These are phyloP conservation scores for Aspergillus bombycis DNA, from an alignment of 2,329 filamentous ascomycete species.

Conservation along the genomic window DNA sequence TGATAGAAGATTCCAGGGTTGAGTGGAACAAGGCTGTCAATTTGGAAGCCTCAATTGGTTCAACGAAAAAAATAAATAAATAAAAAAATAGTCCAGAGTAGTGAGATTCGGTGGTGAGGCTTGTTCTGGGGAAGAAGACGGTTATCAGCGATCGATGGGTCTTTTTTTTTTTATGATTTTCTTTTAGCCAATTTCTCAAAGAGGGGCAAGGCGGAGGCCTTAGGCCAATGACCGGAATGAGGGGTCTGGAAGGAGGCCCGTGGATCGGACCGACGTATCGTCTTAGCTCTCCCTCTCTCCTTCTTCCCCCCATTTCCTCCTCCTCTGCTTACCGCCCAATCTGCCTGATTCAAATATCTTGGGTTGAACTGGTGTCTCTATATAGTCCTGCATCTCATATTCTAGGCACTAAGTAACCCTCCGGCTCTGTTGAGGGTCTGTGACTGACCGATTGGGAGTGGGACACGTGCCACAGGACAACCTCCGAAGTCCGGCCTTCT, in stretches of 20 bases:
- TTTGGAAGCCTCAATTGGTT: not conserved
- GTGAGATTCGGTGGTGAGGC: not conserved
- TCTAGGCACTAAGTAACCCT: not conserved
- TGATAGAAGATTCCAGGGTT: not conserved
- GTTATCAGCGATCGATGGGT: not conserved
- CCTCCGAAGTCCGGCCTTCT: conserved; percentile 33
- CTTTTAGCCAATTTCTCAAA: conserved; percentile 3
- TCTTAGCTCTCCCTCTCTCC: not conserved
- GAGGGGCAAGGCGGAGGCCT: conserved; percentile 26
- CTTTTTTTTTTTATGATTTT: conserved; percentile 16
- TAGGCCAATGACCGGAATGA: not conserved
- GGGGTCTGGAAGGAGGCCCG: conserved; percentile 1
- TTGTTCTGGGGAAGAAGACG: not conserved
- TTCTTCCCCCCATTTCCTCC: not conserved
- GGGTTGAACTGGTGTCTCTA: not conserved
- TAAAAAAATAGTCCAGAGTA: not conserved
- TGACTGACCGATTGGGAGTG: conserved; percentile 9
- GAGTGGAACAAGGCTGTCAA: not conserved
- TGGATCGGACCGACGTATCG: conserved; percentile 4
- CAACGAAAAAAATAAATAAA: not conserved
- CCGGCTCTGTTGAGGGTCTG: not conserved
- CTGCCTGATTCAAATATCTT: not conserved
- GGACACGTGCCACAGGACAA: conserved; percentile 29
- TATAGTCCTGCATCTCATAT: not conserved
- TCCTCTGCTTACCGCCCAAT: not conserved